phyloP scores from a whole-genome alignment of 202 grass and related monocot species.

The Bolboschoenoplectus hybrid region DNA sequence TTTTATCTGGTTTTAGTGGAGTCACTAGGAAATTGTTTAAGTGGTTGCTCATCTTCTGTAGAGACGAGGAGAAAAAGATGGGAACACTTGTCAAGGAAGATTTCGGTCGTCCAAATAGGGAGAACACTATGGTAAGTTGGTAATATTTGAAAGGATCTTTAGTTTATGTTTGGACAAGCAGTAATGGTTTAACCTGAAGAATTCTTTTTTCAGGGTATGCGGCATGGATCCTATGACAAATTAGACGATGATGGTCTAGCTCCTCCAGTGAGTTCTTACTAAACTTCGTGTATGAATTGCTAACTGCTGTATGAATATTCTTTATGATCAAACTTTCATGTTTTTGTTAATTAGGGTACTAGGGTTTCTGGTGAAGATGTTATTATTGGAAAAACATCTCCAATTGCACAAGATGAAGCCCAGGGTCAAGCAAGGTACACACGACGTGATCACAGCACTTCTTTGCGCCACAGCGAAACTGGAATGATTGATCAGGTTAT shows the following conservation, averaged over 20 bases:
- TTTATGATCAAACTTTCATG: slow-evolving; percentile 27
- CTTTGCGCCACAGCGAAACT: slow-evolving; percentile 91
- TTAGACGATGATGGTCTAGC: slow-evolving; percentile 98
- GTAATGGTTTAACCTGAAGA: slow-evolving; percentile 26
- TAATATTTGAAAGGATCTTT: slow-evolving; percentile 20
- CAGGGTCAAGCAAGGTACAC: slow-evolving; percentile 94
- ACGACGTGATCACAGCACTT: slow-evolving; percentile 91
- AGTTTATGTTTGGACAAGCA: slow-evolving; percentile 31
- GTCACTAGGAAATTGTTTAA: slow-evolving; percentile 33
- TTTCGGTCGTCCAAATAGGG: slow-evolving; percentile 94
- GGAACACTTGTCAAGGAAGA: slow-evolving; percentile 97
- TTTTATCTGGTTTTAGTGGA: slow-evolving; percentile 28
- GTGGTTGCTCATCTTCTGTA: slow-evolving; percentile 40
- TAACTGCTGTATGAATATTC: slow-evolving; percentile 6
- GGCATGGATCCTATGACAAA: slow-evolving; percentile 97
- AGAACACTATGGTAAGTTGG: slow-evolving; percentile 89
- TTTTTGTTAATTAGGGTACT: slow-evolving; percentile 67
- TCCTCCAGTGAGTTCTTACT: slow-evolving; percentile 73
- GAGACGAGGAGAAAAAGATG: slow-evolving; percentile 99
- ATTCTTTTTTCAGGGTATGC: slow-evolving; percentile 72
- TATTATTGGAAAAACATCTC: slow-evolving; percentile 97
- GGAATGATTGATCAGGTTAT: slow-evolving; percentile 97
- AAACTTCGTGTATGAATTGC: slow-evolving; percentile 4
- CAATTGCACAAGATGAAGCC: slow-evolving; percentile 89
- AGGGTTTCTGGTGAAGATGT: slow-evolving; percentile 98